These are phyloP conservation scores for Bruguiera parviflora DNA, from an alignment of 345 rosid genomes.

Conservation along the genomic window DNA sequence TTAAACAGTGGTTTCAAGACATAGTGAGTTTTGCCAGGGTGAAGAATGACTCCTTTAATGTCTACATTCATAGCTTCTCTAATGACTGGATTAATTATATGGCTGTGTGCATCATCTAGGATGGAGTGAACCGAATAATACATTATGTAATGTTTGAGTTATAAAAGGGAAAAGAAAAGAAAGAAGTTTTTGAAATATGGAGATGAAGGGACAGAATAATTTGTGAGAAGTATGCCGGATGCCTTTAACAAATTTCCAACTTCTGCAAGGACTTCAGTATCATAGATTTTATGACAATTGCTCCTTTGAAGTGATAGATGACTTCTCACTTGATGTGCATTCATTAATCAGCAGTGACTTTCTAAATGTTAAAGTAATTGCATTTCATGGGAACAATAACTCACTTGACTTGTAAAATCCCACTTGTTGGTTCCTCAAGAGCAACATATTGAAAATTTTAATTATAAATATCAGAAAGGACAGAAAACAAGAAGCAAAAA, in stretches of 20 bases:
- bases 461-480: slow-evolving; percentile 19
- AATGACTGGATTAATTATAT: slow-evolving; percentile 75
- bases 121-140: slow-evolving; percentile 83
- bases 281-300: slow-evolving; percentile 86
- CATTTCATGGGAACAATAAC: slow-evolving; percentile 24
- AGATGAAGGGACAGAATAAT: slow-evolving; percentile 4
- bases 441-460: slow-evolving; percentile 61
- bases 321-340: slow-evolving; percentile 55
- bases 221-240: slow-evolving; percentile 13
- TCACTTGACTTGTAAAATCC: slow-evolving; percentile 78
- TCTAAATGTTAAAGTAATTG: slow-evolving; percentile 2
- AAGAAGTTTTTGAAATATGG: slow-evolving; percentile 5
- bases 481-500: not conserved
- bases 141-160: slow-evolving; percentile 50
- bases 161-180: slow-evolving; percentile 1
- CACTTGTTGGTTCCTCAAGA: slow-evolving; percentile 46
- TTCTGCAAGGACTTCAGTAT: slow-evolving; percentile 94
- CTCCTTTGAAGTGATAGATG: slow-evolving; percentile 83
- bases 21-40: slow-evolving; percentile 95
- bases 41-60: slow-evolving; percentile 71
- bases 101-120: slow-evolving; percentile 80
- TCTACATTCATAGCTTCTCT: slow-evolving; percentile 90
- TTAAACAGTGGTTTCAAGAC: slow-evolving; percentile 21
- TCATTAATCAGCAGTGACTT: slow-evolving; percentile 34
- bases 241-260: slow-evolving; percentile 89